phyloP scores from a whole-genome alignment of 2,329 filamentous ascomycete species.

The Cyclaneusma minus region DNA sequence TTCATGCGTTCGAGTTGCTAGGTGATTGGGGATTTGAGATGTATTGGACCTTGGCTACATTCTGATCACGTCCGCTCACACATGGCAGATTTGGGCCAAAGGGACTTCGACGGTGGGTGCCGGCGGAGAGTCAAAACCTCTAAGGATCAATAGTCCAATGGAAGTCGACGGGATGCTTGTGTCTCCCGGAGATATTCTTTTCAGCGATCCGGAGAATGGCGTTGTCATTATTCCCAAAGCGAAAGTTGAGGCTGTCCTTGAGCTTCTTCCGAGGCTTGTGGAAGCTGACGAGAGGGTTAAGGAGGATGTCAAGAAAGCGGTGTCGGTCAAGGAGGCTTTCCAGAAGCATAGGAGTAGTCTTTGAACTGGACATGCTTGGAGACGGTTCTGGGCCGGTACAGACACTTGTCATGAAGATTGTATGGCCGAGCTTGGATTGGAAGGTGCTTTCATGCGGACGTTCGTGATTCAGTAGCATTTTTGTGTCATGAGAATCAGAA shows the following conservation, averaged over 20 bases:
- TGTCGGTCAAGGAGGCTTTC: constrained; percentile 51
- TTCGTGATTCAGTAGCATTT: no score
- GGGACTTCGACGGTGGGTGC: constrained; percentile 42
- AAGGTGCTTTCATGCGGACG: no score
- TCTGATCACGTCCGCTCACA: neutral
- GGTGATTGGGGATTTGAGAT: neutral
- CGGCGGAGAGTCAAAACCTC: constrained; percentile 38
- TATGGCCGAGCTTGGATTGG: no score
- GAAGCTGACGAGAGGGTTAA: constrained; percentile 44
- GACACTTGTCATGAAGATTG: neutral
- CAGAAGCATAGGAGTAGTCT: constrained; percentile 31
- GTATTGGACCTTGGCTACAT: constrained; percentile 1
- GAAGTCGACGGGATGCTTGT: constrained; percentile 26
- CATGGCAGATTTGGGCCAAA: constrained; percentile 34
- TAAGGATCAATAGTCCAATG: constrained; percentile 32
- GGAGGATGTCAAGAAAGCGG: constrained; percentile 45
- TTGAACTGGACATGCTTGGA: neutral
- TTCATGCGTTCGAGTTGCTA: no score
- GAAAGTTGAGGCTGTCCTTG: constrained; percentile 42
- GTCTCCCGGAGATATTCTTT: constrained; percentile 47
- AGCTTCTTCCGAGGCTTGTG: constrained; percentile 28
- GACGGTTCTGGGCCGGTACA: neutral
- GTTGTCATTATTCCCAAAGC: constrained; percentile 51
- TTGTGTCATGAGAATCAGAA: no score
- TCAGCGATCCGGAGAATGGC: constrained; percentile 54